Evolutionary conservation across 1,284 basidiomycete genomes (phyloP), one percentile per base, ranked within the genome.

Genomic region (Trichosporon coremiiforme): DNA sequence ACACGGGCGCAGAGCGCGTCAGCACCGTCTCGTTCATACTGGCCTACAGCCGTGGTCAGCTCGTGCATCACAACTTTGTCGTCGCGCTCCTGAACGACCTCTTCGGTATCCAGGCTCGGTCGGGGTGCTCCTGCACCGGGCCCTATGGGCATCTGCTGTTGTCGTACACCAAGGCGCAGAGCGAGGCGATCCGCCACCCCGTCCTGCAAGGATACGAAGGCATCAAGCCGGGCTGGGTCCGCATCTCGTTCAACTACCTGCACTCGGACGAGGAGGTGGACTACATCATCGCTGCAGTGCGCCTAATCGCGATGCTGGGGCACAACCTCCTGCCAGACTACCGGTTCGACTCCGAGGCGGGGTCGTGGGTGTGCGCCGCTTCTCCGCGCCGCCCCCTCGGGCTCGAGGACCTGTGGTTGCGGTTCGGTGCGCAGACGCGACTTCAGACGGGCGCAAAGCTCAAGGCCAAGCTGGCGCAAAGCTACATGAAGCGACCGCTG

Each of bases 31-130:
- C 65, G 3, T 67, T 71, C 38, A 53, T 20, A 3, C 7, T 53
- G 20, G 20, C 3, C 2, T 53, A 53, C 47, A 9, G 1, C 15
- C 47, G 20, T 20, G 20, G 47, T 20, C 13, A n/a, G 47, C 29
- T 64, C n/a, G 20, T 71, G 20, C 70, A 71, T 55, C 45, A 67
- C 68, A 71, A 71, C 68, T 67, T 67, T 38, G 66, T 71, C 20
- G 68, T 68, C 29, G 70, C 67, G 0, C 63, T 71, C 1, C 70
- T 71, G 29, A 67, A 67, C 63, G 70, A 71, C 41, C 63, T 71
- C 1, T 71, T 69, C 29, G 70, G 68, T 8, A 71, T 71, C 15
- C 70, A 71, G 64, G 67, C 55, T 7, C 68, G 70, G 4, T 55
- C 62, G 0, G 70, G 70, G 0, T 71, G 70, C 38, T 68, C 68